Conservation (phyloP, 768 basidiomycete genomes). For the Lactarius tabidus region DNA sequence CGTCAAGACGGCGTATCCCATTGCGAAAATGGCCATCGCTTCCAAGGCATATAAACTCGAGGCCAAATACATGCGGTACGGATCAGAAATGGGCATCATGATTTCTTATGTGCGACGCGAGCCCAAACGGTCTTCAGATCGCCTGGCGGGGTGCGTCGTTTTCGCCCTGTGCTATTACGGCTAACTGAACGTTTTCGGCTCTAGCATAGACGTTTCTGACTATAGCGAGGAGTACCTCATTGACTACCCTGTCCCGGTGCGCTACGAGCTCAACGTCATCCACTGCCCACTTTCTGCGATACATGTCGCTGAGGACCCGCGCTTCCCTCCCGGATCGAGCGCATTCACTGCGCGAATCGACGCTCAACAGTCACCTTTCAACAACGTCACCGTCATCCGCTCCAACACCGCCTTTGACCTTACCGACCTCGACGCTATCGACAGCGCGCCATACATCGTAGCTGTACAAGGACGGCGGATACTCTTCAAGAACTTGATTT, state of each 20-base stretch:
- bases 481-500: constrained; percentile 20
- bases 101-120: constrained; percentile 22
- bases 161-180: background rate
- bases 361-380: constrained; percentile 11
- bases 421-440: constrained; percentile 19
- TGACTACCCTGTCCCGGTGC: constrained; percentile 23
- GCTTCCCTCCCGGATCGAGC: constrained; percentile 20
- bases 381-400: constrained; percentile 10
- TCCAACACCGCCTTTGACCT: constrained; percentile 21
- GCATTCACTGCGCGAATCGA: constrained; percentile 18
- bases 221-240: constrained; percentile 20
- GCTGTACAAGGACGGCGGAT: constrained; percentile 15
- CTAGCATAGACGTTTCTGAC: constrained; percentile 22
- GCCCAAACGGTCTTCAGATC: constrained; percentile 13
- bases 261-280: constrained; percentile 21
- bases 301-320: constrained; percentile 22
- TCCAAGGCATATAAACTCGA: constrained; percentile 24
- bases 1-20: constrained; percentile 21
- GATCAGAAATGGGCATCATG: constrained; percentile 20
- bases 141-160: constrained; percentile 13
- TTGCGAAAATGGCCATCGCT: constrained; percentile 15
- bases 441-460: constrained; percentile 13
- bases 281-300: constrained; percentile 22
- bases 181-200: background rate
- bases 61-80: constrained; percentile 21